Conservation (phyloP, 148 eudicot species). For the Polygonum maritimum region DNA sequence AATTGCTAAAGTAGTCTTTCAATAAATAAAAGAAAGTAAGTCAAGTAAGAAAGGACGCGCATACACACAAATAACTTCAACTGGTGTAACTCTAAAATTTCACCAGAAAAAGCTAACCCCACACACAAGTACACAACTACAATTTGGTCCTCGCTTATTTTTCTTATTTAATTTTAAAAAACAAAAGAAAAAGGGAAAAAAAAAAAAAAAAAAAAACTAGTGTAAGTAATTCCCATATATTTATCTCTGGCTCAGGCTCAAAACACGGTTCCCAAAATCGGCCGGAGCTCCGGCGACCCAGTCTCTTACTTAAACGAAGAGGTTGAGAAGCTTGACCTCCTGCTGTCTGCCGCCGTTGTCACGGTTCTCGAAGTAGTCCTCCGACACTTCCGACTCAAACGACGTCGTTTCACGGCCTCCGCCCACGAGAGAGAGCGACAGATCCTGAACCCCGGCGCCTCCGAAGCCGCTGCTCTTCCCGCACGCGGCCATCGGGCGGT, state of each 20-base stretch:
- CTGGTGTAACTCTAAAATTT: slow-evolving; percentile 11
- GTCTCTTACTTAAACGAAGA: slow-evolving; percentile 24
- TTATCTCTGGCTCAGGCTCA: not conserved
- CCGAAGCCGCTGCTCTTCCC: not conserved
- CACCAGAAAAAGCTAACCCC: slow-evolving; percentile 1
- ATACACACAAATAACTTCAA: not conserved
- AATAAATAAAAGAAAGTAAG: not conserved
- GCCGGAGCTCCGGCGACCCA: slow-evolving; percentile 9
- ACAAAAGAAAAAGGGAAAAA: not conserved
- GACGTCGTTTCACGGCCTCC: slow-evolving; percentile 20
- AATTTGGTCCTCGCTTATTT: not conserved
- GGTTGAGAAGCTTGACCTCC: slow-evolving; percentile 52
- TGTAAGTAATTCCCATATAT: not conserved
- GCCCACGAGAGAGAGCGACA: not conserved
- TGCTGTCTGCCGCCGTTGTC: slow-evolving; percentile 20
- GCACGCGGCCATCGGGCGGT: not conserved
- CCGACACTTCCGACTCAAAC: slow-evolving; percentile 25
- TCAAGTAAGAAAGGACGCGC: not conserved
- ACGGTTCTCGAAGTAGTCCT: slow-evolving; percentile 12
- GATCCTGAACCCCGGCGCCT: not conserved
- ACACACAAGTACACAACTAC: not conserved
- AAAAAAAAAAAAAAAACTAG: not conserved
- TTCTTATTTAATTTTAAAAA: not conserved
- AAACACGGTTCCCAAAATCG: slow-evolving; percentile 10
- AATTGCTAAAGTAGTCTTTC: not conserved